Conservation (phyloP, 345 rosid species). For the Populus euphratica region DNA sequence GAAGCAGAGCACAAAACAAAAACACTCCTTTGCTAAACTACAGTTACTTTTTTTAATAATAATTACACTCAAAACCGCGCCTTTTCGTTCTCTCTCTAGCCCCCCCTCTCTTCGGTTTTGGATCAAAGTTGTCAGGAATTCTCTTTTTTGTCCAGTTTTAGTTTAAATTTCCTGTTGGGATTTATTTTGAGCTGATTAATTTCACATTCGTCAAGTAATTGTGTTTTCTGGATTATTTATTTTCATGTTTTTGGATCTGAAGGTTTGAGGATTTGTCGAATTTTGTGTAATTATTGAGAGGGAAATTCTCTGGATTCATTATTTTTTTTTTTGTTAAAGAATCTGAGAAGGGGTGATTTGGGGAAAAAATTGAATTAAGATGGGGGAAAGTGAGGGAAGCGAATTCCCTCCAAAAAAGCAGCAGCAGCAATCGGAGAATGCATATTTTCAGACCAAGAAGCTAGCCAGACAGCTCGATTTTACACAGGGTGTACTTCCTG, state of each 20-base stretch:
- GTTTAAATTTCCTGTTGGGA: slow-evolving; percentile 12
- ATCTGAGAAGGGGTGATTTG: neutral
- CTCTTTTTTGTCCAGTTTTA: neutral
- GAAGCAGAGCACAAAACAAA: neutral
- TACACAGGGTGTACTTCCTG: slow-evolving; percentile 52
- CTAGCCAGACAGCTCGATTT: slow-evolving; percentile 95
- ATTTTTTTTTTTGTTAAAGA: slow-evolving; percentile 6
- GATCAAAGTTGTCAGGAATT: neutral
- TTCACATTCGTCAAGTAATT: slow-evolving; percentile 19
- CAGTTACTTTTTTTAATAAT: neutral
- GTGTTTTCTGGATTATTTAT: slow-evolving; percentile 15
- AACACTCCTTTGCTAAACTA: neutral
- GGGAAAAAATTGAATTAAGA: slow-evolving; percentile 33
- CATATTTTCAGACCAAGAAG: slow-evolving; percentile 55
- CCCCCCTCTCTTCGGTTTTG: neutral
- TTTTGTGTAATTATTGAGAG: slow-evolving; percentile 23
- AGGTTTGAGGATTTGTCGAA: slow-evolving; percentile 23
- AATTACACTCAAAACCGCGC: too few species aligned
- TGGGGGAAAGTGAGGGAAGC: slow-evolving; percentile 70
- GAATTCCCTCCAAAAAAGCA: slow-evolving; percentile 68
- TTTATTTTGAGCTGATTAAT: slow-evolving; percentile 38
- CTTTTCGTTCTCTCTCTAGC: too few species aligned
- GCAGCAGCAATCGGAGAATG: slow-evolving; percentile 34
- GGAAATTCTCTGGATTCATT: slow-evolving; percentile 8
- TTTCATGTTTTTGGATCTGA: slow-evolving; percentile 41